A percentile compares a stretch with the other conserved stretches of the same genome.
Evolutionary conservation across 108 stramenopile genomes (phyloP).

Genomic region (Pelagomonas calceolata): DNA sequence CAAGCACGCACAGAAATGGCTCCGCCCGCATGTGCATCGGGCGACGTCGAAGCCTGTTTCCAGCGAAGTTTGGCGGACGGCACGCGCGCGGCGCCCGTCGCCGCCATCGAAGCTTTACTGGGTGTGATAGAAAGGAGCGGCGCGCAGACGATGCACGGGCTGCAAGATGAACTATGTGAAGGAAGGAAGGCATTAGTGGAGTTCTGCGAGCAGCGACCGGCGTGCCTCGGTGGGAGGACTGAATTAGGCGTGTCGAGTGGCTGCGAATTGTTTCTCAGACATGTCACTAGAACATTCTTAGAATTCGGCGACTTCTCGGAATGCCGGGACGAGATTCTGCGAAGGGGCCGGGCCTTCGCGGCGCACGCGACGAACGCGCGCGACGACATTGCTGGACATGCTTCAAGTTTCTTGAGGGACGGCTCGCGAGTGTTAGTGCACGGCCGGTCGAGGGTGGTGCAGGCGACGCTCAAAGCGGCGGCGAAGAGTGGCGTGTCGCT

Average conservation of each 20-base stretch:
- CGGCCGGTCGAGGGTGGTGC: slow-evolving; percentile 77
- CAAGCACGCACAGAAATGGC: too few species aligned
- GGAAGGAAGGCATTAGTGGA: slow-evolving; percentile 51
- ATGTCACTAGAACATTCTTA: slow-evolving; percentile 75
- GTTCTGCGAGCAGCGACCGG: slow-evolving; percentile 23
- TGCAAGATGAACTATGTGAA: slow-evolving; percentile 63
- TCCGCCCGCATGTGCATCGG: too few species aligned
- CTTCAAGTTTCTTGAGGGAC: slow-evolving; percentile 82
- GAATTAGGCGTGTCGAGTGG: slow-evolving; percentile 59
- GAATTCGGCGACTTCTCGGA: slow-evolving; percentile 54
- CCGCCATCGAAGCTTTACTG: slow-evolving; percentile 68
- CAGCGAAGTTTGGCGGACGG: too few species aligned
- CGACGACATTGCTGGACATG: slow-evolving; percentile 71
- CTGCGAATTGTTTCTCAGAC: slow-evolving; percentile 63
- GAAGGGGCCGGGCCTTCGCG: slow-evolving; percentile 80
- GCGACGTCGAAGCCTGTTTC: too few species aligned
- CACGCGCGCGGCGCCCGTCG: slow-evolving; percentile 61
- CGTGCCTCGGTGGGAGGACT: slow-evolving; percentile 34
- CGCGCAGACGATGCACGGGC: slow-evolving; percentile 73
- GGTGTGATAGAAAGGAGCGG: slow-evolving; percentile 63
- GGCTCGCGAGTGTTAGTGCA: slow-evolving; percentile 75
- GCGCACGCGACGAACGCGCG: slow-evolving; percentile 67
- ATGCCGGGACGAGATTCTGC: slow-evolving; percentile 61
- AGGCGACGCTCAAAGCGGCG: slow-evolving; percentile 61
- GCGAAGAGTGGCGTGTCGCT: slow-evolving; percentile 63